Conservation (phyloP, 257 asterid genomes). For the Scutellaria galericulata region DNA sequence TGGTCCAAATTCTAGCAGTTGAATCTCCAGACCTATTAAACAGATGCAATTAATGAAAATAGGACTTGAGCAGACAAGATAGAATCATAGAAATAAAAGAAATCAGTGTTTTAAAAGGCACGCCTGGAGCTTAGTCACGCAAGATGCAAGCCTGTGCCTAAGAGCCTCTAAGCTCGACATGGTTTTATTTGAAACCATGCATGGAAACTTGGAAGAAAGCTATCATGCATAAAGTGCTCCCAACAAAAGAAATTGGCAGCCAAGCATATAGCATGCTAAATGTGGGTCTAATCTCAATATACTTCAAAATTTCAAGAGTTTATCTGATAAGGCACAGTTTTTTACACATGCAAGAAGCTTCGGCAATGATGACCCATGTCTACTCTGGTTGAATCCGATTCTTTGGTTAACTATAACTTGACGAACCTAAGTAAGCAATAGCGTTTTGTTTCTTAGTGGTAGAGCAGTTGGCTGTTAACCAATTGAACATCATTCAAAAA, state of each 20-base stretch:
- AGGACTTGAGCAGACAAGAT: conserved; percentile 7
- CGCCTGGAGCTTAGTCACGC: not conserved
- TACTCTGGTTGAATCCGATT: conserved; percentile 5
- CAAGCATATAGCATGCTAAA: not conserved
- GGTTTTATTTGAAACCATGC: conserved; percentile 30
- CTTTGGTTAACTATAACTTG: conserved; percentile 1
- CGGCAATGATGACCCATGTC: not conserved
- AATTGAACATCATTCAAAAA: too few species aligned
- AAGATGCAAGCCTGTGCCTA: not conserved
- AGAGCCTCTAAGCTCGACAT: not conserved
- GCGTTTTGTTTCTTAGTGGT: not conserved
- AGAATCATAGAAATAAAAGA: not conserved
- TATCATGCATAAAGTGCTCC: conserved; percentile 7
- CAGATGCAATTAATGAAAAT: conserved; percentile 15
- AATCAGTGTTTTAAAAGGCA: conserved; percentile 10
- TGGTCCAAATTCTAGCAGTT: conserved; percentile 94
- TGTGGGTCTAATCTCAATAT: not conserved
- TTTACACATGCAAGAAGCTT: conserved; percentile 16
- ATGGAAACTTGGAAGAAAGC: not conserved
- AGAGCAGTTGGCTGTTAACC: too few species aligned
- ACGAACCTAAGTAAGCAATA: not conserved
- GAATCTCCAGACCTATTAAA: conserved; percentile 88
- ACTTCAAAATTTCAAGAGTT: not conserved
- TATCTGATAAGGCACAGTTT: not conserved
- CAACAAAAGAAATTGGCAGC: not conserved